A percentile compares a stretch with the other conserved stretches of the same genome.
Conservation (phyloP, 2,329 filamentous ascomycete genomes). For the Cladophialophora carrionii region DNA sequence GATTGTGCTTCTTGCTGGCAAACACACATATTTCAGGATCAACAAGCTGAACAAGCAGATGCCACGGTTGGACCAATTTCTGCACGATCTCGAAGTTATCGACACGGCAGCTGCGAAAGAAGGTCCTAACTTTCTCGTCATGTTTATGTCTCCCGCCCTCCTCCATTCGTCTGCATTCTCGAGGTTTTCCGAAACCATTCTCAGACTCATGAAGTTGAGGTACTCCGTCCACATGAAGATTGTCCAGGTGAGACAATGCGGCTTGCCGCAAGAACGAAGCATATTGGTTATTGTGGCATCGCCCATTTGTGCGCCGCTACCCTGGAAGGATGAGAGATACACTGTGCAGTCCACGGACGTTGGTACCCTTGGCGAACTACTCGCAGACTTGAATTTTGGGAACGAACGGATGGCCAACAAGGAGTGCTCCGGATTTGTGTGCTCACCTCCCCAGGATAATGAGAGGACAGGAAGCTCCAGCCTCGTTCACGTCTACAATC, state of each 20-base stretch:
- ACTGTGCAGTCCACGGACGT: neutral
- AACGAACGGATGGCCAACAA: conserved; percentile 3
- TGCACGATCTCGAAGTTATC: conserved; percentile 15
- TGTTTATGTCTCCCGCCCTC: conserved; percentile 27
- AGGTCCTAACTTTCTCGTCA: conserved; percentile 22
- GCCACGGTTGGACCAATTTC: conserved; percentile 20
- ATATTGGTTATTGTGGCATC: conserved; percentile 26
- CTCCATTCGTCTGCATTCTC: conserved; percentile 17
- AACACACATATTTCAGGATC: conserved; percentile 20
- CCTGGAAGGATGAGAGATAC: conserved; percentile 18
- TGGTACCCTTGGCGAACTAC: conserved; percentile 1
- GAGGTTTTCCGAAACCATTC: conserved; percentile 20
- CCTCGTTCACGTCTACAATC: conserved; percentile 19
- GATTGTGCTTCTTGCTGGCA: conserved; percentile 24
- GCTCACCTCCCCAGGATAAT: neutral
- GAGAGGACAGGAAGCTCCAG: neutral
- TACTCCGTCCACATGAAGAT: conserved; percentile 27
- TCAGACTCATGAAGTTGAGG: conserved; percentile 22
- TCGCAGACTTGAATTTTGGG: conserved; percentile 15
- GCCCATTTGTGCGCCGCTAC: conserved; percentile 15
- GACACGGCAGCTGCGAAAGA: neutral
- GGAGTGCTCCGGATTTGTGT: conserved; percentile 13
- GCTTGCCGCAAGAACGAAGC: conserved; percentile 22
- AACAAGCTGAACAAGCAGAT: conserved; percentile 4
- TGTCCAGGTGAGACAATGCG: conserved; percentile 14